Conservation (phyloP, 495 filamentous ascomycete species). For the Penicillium paradoxum region DNA sequence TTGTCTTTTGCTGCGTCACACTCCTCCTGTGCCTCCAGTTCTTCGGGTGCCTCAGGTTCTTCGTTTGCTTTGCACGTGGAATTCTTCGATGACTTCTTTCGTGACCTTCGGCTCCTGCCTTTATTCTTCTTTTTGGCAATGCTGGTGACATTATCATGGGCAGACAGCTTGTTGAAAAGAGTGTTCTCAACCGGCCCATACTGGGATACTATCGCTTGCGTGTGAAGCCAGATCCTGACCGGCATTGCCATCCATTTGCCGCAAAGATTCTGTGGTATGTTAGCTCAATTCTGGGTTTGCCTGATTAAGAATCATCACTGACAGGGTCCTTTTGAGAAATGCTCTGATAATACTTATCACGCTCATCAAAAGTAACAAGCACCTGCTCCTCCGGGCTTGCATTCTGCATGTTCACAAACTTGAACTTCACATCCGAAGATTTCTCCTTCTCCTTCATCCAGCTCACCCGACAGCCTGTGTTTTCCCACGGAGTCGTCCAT, state of each 20-base stretch:
- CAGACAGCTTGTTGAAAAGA: neutral
- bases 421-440: neutral
- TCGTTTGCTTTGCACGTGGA: neutral
- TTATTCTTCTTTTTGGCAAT: neutral
- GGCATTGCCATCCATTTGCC: conserved; percentile 8
- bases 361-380: conserved; percentile 1
- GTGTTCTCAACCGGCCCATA: neutral
- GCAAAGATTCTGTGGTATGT: neutral
- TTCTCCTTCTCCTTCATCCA: neutral
- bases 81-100: neutral
- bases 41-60: neutral
- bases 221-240: conserved; percentile 9
- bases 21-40: neutral
- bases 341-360: neutral
- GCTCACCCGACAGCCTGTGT: neutral
- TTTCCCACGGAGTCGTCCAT: neutral
- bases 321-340: neutral
- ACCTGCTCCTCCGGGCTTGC: neutral
- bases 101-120: neutral
- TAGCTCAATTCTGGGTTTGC: neutral
- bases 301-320: neutral
- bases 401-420: neutral
- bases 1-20: neutral
- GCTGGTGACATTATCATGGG: neutral
- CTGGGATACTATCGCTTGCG: neutral